These are phyloP conservation scores for Trichoderma virens DNA, from an alignment of 495 filamentous ascomycete genomes.

Conservation along the genomic window DNA sequence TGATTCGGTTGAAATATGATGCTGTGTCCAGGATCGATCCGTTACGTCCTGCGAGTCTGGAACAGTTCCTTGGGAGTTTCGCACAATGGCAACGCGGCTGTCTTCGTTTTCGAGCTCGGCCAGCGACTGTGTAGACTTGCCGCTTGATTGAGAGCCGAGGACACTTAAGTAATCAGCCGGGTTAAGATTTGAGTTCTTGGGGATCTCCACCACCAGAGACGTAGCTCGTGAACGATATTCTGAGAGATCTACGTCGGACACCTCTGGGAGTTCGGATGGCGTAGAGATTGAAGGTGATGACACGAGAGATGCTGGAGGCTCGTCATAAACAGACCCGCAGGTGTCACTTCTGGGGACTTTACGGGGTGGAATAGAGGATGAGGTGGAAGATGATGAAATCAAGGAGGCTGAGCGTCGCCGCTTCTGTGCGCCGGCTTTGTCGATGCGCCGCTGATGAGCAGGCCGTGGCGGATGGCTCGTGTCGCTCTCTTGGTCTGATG, in stretches of 20 bases:
- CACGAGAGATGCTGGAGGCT: background rate
- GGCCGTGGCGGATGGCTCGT: background rate
- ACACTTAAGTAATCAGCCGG: slow-evolving; percentile 9
- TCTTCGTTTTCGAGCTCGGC: background rate
- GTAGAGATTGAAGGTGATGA: background rate
- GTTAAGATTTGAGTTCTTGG: background rate
- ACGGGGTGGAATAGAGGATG: background rate
- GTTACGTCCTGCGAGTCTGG: background rate
- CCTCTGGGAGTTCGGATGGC: background rate
- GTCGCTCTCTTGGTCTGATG: background rate
- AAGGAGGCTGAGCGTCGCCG: background rate
- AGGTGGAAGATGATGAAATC: background rate
- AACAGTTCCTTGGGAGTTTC: background rate
- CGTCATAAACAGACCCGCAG: slow-evolving; percentile 1
- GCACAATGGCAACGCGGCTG: background rate
- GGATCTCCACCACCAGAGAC: slow-evolving; percentile 6
- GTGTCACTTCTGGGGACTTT: background rate
- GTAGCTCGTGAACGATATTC: background rate
- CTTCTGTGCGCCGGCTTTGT: background rate
- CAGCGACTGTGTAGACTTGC: background rate
- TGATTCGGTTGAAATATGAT: background rate
- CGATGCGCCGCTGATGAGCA: background rate
- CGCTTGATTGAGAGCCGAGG: background rate
- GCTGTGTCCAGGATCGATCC: background rate
- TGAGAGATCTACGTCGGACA: background rate